Percentiles rank a stretch among this genome's conserved stretches.
Evolutionary conservation across 352 stramenopile species (phyloP).

Genomic region (Phytopythium oedochilum): DNA sequence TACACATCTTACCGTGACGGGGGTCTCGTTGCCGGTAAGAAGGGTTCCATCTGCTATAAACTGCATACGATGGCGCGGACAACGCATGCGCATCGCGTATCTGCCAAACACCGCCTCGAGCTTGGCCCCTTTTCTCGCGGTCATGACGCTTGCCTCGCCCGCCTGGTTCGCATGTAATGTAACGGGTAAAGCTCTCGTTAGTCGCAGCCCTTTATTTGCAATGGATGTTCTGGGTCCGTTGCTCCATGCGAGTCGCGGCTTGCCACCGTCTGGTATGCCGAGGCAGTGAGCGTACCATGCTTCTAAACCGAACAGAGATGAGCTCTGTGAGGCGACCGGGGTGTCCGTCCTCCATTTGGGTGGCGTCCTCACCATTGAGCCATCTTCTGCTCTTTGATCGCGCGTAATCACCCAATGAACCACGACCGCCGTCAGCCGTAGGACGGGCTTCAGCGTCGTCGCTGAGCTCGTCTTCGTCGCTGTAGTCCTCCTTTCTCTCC

Average conservation of each 20-base stretch:
- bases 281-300: neutral
- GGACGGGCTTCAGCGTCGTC: neutral
- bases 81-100: neutral
- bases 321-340: no score
- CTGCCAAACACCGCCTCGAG: neutral
- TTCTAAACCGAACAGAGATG: neutral
- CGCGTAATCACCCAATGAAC: no score
- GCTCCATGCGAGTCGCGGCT: neutral
- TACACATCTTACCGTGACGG: neutral
- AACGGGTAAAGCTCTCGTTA: neutral
- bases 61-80: neutral
- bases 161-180: neutral
- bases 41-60: neutral
- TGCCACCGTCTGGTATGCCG: no score
- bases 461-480: neutral
- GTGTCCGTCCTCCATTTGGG: no score
- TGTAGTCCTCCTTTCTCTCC: neutral
- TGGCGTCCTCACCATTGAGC: no score
- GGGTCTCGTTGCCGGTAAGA: neutral
- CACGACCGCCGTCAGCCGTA: no score
- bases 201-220: no score
- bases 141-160: neutral
- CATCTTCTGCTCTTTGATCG: no score
- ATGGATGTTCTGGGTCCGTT: no score
- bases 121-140: neutral